These are phyloP conservation scores for Cadophora sp. DNA, from an alignment of 2,329 filamentous ascomycete genomes.

Conservation along the genomic window DNA sequence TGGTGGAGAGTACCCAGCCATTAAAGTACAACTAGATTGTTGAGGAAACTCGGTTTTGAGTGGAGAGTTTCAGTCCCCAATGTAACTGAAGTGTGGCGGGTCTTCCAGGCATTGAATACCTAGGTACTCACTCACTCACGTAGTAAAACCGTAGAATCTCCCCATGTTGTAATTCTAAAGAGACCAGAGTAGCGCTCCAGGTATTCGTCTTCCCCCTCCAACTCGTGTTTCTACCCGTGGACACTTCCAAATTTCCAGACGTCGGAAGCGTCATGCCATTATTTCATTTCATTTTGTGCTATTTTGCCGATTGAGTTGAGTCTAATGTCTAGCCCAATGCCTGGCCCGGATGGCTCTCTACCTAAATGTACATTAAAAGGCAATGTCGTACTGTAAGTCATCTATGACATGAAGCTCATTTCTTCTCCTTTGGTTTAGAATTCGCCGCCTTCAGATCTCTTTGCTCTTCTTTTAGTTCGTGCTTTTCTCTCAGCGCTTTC, in stretches of 20 bases:
- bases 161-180: too few species aligned
- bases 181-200: not conserved
- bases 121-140: too few species aligned
- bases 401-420: constrained; percentile 20
- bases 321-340: constrained; percentile 21
- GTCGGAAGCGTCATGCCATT: not conserved
- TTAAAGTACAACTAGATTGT: too few species aligned
- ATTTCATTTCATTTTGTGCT: constrained; percentile 10
- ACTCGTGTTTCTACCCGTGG: not conserved
- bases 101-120: too few species aligned
- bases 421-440: constrained; percentile 29
- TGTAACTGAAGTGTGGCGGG: too few species aligned
- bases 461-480: constrained; percentile 39
- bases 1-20: too few species aligned
- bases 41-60: too few species aligned
- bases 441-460: constrained; percentile 32
- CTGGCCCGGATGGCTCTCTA: not conserved
- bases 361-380: constrained; percentile 7
- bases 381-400: not conserved
- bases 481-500: constrained; percentile 42
- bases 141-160: too few species aligned
- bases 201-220: not conserved
- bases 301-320: constrained; percentile 18
- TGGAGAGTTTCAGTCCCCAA: too few species aligned
- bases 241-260: not conserved